These are phyloP conservation scores for Kluyveromyces dobzhanskii DNA, from an alignment of 805 yeast genomes.

Conservation along the genomic window DNA sequence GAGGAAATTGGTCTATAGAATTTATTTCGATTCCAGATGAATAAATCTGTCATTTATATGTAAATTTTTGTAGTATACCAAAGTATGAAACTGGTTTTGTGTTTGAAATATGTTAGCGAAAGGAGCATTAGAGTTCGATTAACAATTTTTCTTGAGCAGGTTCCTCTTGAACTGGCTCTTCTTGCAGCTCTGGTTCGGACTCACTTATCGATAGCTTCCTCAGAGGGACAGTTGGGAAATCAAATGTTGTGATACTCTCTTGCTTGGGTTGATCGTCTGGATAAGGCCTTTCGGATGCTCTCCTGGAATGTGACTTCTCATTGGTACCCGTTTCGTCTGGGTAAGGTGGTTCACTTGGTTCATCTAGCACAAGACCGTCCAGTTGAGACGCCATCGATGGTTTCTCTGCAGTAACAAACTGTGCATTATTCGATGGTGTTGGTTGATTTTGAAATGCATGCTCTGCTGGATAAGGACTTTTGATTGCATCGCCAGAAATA, in stretches of 20 bases:
- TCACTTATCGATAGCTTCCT: constrained; percentile 15
- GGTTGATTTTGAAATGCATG: background rate
- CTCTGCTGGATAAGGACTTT: background rate
- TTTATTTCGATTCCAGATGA: no score
- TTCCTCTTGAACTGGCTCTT: constrained; percentile 8
- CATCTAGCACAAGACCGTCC: constrained; percentile 5
- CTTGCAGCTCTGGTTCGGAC: constrained; percentile 6
- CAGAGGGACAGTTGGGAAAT: constrained; percentile 36
- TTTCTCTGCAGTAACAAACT: background rate
- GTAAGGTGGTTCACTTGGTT: constrained; percentile 12
- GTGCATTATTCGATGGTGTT: background rate
- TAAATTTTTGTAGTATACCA: no score
- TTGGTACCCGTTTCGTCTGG: constrained; percentile 17
- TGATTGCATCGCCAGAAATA: background rate
- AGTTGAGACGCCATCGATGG: constrained; percentile 1
- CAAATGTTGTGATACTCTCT: constrained; percentile 28
- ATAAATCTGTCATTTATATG: no score
- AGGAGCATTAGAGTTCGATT: constrained; percentile 24
- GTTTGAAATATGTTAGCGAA: no score
- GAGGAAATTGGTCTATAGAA: constrained; percentile 60
- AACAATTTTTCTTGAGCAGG: constrained; percentile 18
- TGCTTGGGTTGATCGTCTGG: constrained; percentile 4
- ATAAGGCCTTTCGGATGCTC: background rate
- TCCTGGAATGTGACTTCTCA: background rate
- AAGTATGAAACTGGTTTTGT: no score